Base-by-base conservation (phyloP, 2,329 filamentous ascomycete species). In the Alternaria novae-zelandiae region DNA sequence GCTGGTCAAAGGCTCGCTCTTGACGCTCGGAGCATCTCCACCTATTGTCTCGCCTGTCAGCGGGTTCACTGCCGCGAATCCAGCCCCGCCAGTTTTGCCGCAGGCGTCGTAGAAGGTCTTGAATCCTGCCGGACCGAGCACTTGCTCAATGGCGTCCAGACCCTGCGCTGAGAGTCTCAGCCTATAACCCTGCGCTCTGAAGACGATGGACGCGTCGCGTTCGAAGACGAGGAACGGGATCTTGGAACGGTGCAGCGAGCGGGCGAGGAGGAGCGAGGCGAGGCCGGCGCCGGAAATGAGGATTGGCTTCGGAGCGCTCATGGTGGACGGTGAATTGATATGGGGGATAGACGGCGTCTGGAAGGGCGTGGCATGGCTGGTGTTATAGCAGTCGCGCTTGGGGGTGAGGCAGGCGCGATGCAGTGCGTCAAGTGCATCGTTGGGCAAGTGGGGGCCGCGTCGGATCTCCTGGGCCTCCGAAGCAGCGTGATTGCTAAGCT, bases 111-210 rank as follows among this genome's bases (percentile, higher is more conserved):
- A 89, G 79, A 90, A 90, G n/a, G 75, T 81, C 41, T 82, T 67
- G 71, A 83, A 90, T 0, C 70, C 75, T 4, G 82, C 75, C 0
- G 83, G 77, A 9, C 83, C 79, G 3, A 90, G 84, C 0, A 86
- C 87, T 0, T 84, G 81, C 67, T 90, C 87, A 57, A 90, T 87
- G 21, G 88, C 87, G 69, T 88, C 84, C 1, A 90, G 80, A 0
- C 87, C 87, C 67, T 88, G 82, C 0, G 75, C 56, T 0, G 86
- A 89, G 3, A 90, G 82, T 12, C 88, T 85, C 7, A 90, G 80
- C 3, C 88, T 80, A 76, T 90, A 90, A 0, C 88, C 88, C 71
- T 90, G 88, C 0, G 85, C 87, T 47, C 88, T 87, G 68, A 87
- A 88, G 1, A 81, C 73, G n/a, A 84, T 76, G 3, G 79, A 82